These are phyloP conservation scores for Ogataea nonfermentans DNA, from an alignment of 805 yeast genomes.

Conservation along the genomic window DNA sequence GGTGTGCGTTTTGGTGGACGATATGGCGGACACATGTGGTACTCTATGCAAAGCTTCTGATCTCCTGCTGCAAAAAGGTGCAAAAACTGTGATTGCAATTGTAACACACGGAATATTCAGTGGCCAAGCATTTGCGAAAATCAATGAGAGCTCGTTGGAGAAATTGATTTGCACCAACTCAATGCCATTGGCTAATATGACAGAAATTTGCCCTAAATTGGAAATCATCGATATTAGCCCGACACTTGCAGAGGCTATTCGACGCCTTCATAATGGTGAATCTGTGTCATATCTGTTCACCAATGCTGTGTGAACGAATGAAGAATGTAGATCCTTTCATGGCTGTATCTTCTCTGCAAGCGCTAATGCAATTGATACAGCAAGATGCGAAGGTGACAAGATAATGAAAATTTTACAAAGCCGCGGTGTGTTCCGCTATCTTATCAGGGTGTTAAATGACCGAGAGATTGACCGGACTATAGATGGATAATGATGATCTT, in stretches of 20 bases:
- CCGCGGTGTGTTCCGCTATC: not conserved
- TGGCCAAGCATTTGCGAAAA: constrained; percentile 73
- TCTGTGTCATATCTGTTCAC: constrained; percentile 84
- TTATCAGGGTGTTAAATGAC: no score
- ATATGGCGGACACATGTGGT: constrained; percentile 99
- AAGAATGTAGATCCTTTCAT: not conserved
- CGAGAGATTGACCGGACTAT: no score
- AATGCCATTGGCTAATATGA: constrained; percentile 73
- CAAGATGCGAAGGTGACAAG: not conserved
- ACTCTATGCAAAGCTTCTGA: constrained; percentile 95
- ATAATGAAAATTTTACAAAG: not conserved
- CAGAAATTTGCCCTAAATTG: constrained; percentile 60
- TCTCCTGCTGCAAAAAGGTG: constrained; percentile 74
- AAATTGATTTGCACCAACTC: constrained; percentile 90
- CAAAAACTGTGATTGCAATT: constrained; percentile 82
- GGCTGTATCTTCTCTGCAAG: not conserved
- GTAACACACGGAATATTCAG: constrained; percentile 95
- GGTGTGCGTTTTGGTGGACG: constrained; percentile 85
- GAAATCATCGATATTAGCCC: constrained; percentile 84
- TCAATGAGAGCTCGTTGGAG: constrained; percentile 64
- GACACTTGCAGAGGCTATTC: constrained; percentile 87
- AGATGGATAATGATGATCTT: no score
- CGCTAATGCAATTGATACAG: constrained; percentile 2
- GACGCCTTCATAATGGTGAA: constrained; percentile 96
- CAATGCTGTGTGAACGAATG: constrained; percentile 42